Base-by-base conservation (phyloP, 164 flowering plant genomes). In the Umbellularia californica region DNA sequence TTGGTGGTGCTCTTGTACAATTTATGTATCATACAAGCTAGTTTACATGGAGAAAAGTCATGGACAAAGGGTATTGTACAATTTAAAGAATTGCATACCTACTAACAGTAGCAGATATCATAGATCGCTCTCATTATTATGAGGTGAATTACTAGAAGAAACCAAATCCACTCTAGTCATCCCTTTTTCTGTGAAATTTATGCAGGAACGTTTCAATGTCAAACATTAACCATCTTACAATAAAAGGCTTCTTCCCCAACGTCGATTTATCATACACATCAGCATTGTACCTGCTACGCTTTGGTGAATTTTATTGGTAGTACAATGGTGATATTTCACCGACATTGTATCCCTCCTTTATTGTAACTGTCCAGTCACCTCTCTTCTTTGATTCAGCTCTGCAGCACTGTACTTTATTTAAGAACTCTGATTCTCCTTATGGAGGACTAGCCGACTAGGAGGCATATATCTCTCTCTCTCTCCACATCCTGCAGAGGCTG, bases 241-340 rank as follows among this genome's bases (percentile, higher is more conserved):
- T 20, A 55, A 55, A 55, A 15, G 60, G 19, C 7, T 55, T 55
- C 47, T 15, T 55, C 20, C 7, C n/a, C n/a, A 5, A 55, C 19
- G 35, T 4, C 0, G 5, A 5, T 5, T 3, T 15, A 55, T 55
- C 60, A 55, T n/a, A 55, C 13, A 25, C 28, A 25, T 25, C 12
- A 25, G 14, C 28, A 12, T 24, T 0, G 12, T 64, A 64, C 67
- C 33, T 64, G 28, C 15, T 23, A 25, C 14, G 5, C 67, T 9
- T 68, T 68, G 71, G 71, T 74, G 76, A 73, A 52, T 22, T 51
- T 13, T 22, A 12, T 6, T 12, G 2, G 70, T 23, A 77, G 65
- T 17, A 22, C 27, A 24, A 58, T 28, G 55, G 72, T 23, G 47
- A 58, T 58, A 50, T n/a, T 74, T 70, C 77, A 78, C 80, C 77